Percentiles rank a stretch among this genome's conserved stretches.
These are phyloP conservation scores for Neurospora sp. DNA, from an alignment of 2,329 filamentous ascomycete species.

Conservation along the genomic window DNA sequence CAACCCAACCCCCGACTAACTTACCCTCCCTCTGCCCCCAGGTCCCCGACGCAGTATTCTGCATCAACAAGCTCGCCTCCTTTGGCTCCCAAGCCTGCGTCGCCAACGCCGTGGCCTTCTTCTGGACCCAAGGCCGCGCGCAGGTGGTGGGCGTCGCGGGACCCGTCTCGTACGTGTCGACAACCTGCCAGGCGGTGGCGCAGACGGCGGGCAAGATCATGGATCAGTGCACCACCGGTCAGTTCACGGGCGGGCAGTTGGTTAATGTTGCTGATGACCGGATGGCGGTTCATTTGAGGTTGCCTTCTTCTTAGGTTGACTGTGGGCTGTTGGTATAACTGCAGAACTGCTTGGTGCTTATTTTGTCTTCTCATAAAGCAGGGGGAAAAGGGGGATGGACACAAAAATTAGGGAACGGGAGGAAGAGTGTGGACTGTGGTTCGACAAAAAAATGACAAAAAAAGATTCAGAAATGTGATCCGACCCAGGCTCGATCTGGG, in stretches of 20 bases:
- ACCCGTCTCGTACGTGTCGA: not conserved
- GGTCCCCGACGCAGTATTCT: not conserved
- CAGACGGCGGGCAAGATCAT: not conserved
- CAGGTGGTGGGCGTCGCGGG: not conserved
- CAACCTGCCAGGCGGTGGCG: not conserved
- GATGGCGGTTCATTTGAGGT: not conserved
- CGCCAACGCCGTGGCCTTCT: not conserved
- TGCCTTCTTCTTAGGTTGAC: not conserved
- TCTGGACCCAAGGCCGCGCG: not conserved
- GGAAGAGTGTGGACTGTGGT: not conserved
- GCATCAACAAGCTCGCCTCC: not conserved
- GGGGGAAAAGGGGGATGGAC: not conserved
- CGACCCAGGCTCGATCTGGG: conserved; percentile 21
- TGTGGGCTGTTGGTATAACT: no score
- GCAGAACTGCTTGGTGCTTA: no score
- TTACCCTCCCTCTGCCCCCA: no score
- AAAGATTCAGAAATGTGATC: conserved; percentile 2
- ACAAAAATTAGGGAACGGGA: not conserved
- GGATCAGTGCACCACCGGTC: not conserved
- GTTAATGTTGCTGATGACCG: not conserved
- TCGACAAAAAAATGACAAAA: not conserved
- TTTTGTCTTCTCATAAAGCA: no score
- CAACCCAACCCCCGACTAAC: no score
- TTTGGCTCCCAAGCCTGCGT: not conserved
- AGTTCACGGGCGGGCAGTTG: not conserved